phyloP scores from a whole-genome alignment of 148 eudicot genomes.

The Salicornia ramosissima region DNA sequence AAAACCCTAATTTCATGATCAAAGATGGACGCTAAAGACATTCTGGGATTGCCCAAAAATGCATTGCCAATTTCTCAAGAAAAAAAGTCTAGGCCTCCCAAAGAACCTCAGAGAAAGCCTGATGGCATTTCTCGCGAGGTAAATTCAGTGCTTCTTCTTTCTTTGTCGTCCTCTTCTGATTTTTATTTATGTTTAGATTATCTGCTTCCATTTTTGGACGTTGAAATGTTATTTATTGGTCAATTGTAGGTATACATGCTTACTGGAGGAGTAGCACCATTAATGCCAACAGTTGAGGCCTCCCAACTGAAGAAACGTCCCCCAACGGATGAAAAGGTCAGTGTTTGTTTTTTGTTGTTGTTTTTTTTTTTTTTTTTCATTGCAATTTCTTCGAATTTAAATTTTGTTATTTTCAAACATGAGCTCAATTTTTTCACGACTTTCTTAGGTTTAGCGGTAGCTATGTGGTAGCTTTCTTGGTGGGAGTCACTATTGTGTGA shows the following conservation, averaged over 20 bases:
- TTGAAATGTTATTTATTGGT: neutral
- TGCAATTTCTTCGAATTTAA: neutral
- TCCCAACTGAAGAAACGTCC: constrained; percentile 63
- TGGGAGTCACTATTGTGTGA: neutral
- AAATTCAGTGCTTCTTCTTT: neutral
- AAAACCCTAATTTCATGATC: constrained; percentile 31
- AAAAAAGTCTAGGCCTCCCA: constrained; percentile 74
- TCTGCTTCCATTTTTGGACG: neutral
- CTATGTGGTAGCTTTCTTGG: neutral
- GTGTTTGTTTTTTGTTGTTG: too few relatives aligned
- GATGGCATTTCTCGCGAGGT: constrained; percentile 95
- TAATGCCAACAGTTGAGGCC: constrained; percentile 73
- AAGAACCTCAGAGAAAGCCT: constrained; percentile 83
- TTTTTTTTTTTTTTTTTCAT: neutral
- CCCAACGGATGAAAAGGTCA: constrained; percentile 65
- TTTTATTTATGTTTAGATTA: neutral
- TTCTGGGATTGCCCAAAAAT: constrained; percentile 68
- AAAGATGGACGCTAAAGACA: constrained; percentile 86
- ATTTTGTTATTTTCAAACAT: neutral
- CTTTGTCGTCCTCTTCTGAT: neutral
- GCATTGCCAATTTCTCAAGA: constrained; percentile 39
- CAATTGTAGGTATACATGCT: constrained; percentile 69
- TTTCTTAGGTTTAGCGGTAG: neutral
- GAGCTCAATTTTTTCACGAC: neutral
- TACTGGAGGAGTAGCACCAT: constrained; percentile 81